Evolutionary conservation across 2,329 filamentous ascomycete genomes (phyloP).

Genomic region (Arthrobotrys sinensis): DNA sequence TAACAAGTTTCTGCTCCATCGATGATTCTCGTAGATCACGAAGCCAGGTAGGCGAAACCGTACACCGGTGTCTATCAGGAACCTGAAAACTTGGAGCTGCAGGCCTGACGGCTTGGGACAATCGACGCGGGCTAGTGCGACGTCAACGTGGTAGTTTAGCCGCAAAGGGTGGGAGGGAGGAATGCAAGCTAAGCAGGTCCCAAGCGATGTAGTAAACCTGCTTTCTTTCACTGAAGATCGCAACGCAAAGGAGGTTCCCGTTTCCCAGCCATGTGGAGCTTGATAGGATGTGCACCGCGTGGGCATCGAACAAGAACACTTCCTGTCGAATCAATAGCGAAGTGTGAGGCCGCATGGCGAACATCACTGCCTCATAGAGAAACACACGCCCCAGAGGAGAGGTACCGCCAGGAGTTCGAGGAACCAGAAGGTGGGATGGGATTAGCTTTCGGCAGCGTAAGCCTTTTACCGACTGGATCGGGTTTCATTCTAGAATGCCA

Average conservation of each 20-base stretch:
- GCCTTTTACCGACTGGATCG: conserved; percentile 44
- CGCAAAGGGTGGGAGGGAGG: conserved; percentile 27
- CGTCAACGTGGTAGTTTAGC: conserved; percentile 55
- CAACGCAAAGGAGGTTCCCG: conserved; percentile 28
- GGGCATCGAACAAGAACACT: not conserved
- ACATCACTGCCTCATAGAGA: conserved; percentile 49
- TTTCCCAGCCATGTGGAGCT: conserved; percentile 47
- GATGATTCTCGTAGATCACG: conserved; percentile 4
- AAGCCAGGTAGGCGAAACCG: conserved; percentile 20
- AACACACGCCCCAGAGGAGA: conserved; percentile 29
- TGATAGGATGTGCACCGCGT: conserved; percentile 24
- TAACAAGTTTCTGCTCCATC: conserved; percentile 13
- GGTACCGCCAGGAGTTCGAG: conserved; percentile 18
- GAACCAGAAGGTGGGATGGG: conserved; percentile 34
- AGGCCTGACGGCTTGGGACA: conserved; percentile 35
- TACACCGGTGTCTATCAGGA: conserved; percentile 19
- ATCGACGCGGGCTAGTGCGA: conserved; percentile 36
- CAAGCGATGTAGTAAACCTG: conserved; percentile 31
- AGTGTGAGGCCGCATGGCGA: conserved; percentile 35
- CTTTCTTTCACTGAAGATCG: conserved; percentile 38
- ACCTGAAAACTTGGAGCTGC: conserved; percentile 30
- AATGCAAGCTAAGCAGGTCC: conserved; percentile 25
- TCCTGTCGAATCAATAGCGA: conserved; percentile 55
- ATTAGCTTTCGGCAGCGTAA: conserved; percentile 46
- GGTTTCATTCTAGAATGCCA: conserved; percentile 52